A percentile compares a stretch with the other conserved stretches of the same genome.
Evolutionary conservation across 2,329 filamentous ascomycete genomes (phyloP).

Genomic region (Hypoxylon sp.): DNA sequence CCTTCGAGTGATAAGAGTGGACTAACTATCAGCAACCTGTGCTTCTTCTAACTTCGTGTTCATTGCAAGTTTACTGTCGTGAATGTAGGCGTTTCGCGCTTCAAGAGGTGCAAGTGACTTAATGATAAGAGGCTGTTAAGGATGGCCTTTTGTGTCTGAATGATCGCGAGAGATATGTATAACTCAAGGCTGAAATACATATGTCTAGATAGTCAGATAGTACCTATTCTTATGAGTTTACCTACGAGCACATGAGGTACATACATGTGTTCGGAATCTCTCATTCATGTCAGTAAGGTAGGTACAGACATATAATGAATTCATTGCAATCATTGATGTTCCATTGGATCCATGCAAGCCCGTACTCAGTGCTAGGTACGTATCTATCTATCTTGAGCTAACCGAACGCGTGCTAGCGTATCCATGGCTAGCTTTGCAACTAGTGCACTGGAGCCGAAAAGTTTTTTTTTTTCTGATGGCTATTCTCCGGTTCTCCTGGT

Average conservation of each 20-base stretch:
- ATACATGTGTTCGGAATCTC: no score
- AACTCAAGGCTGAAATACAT: neutral
- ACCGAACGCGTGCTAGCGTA: constrained; percentile 7
- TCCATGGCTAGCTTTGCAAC: neutral
- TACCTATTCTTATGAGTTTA: no score
- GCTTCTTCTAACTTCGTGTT: neutral
- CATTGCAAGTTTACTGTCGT: neutral
- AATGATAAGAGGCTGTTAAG: neutral
- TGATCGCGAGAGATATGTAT: neutral
- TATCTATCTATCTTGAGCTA: constrained; percentile 1
- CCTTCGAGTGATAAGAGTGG: constrained; percentile 4
- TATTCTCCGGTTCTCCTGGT: neutral
- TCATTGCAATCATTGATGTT: no score
- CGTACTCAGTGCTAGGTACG: no score
- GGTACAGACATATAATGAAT: no score
- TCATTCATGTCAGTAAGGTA: no score
- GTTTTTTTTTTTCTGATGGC: constrained; percentile 14
- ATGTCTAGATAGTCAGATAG: neutral
- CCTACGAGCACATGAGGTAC: no score
- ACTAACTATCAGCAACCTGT: neutral
- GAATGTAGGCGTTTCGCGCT: neutral
- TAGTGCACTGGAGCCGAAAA: constrained; percentile 11
- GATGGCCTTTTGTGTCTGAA: neutral
- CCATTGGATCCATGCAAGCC: no score
- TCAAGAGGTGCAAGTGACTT: neutral